phyloP scores from a whole-genome alignment of 768 basidiomycete genomes.

The Astraeus odoratus region DNA sequence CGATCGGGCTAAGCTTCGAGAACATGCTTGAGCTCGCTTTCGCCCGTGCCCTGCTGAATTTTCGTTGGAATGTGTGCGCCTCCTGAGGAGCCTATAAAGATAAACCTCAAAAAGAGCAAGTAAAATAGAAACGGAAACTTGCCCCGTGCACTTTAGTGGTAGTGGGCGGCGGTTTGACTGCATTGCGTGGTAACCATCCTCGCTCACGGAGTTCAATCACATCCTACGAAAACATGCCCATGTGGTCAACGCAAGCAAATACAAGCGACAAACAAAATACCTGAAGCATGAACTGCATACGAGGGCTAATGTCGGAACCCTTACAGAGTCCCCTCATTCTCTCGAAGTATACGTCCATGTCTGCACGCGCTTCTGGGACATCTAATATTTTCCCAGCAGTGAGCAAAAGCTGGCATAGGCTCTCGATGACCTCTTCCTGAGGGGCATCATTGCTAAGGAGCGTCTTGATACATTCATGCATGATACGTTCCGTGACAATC shows the following conservation, averaged over 20 bases:
- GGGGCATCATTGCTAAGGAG: constrained; percentile 91
- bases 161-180: constrained; percentile 73
- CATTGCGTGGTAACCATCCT: constrained; percentile 71
- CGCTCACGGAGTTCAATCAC: constrained; percentile 81
- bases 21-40: constrained; percentile 83
- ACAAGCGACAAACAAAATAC: constrained; percentile 34
- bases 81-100: constrained; percentile 54
- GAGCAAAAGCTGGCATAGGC: constrained; percentile 83
- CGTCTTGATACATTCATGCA: constrained; percentile 98
- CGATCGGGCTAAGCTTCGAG: constrained; percentile 66
- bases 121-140: constrained; percentile 41
- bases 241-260: background rate
- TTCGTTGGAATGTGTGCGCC: constrained; percentile 36
- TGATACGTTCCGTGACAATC: constrained; percentile 96
- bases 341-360: constrained; percentile 90
- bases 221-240: constrained; percentile 47
- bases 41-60: constrained; percentile 80
- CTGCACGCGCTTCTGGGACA: constrained; percentile 68
- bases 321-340: constrained; percentile 81
- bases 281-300: constrained; percentile 95
- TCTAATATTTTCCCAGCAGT: constrained; percentile 86
- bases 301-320: constrained; percentile 68
- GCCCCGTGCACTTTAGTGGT: constrained; percentile 84
- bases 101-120: background rate
- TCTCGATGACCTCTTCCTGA: constrained; percentile 97